A percentile compares a stretch with the other conserved stretches of the same genome.
Conservation (phyloP, 169 alveolate species). For the Plasmodium inui region DNA sequence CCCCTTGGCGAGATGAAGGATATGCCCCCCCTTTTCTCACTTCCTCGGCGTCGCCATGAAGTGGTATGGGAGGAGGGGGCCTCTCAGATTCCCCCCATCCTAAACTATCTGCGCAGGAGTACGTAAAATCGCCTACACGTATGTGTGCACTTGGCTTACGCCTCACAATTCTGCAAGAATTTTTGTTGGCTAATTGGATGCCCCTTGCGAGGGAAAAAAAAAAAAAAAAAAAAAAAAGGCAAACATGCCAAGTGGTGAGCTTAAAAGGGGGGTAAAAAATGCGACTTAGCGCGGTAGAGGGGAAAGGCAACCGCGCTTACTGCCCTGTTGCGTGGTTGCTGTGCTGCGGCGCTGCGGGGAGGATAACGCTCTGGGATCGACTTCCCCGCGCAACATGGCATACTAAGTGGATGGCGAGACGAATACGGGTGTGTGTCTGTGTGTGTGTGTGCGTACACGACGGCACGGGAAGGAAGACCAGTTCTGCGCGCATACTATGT, state of each 20-base stretch:
- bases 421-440: background rate
- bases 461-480: background rate
- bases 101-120: background rate
- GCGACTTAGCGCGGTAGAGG: background rate
- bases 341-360: background rate
- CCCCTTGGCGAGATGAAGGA: background rate
- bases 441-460: slow-evolving; percentile 1
- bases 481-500: background rate
- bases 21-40: background rate
- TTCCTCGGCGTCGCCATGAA: background rate
- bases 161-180: background rate
- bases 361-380: background rate
- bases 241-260: background rate
- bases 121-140: background rate
- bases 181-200: background rate
- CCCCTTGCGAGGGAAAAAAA: background rate
- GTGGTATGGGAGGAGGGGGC: background rate
- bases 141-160: background rate
- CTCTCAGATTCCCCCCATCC: background rate
- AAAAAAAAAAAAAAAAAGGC: background rate
- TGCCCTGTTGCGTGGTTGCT: background rate
- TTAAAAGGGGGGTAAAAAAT: background rate
- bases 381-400: background rate
- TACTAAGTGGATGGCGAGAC: background rate
- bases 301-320: background rate